Conservation (phyloP, 495 filamentous ascomycete species). For the Aspergillus conjunctus region DNA sequence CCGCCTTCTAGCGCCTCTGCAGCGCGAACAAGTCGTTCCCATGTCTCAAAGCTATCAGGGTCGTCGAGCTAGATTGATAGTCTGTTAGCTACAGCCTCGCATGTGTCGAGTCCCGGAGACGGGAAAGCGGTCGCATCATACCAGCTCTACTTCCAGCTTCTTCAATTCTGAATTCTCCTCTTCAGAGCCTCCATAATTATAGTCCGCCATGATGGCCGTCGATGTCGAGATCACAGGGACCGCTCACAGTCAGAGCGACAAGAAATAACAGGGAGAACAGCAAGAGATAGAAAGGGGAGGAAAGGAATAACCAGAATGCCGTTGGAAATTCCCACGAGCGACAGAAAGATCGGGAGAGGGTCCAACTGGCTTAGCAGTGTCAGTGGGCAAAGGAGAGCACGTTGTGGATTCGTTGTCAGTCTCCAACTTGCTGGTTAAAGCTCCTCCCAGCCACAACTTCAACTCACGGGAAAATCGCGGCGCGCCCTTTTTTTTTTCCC, state of each 20-base stretch:
- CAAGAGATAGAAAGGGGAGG: not conserved
- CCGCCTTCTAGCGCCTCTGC: constrained; percentile 88
- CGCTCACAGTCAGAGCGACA: not conserved
- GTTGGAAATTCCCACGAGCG: not conserved
- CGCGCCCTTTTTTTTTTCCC: constrained; percentile 26
- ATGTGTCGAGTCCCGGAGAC: not conserved
- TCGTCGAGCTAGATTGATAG: constrained; percentile 56
- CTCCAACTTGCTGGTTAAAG: not conserved
- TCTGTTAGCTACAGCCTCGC: constrained; percentile 10
- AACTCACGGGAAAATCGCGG: not conserved
- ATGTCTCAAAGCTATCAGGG: constrained; percentile 89
- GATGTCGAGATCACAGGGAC: constrained; percentile 1
- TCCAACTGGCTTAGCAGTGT: no score
- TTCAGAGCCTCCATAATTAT: constrained; percentile 73
- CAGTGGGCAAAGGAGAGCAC: no score
- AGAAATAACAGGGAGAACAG: not conserved
- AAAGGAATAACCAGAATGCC: not conserved
- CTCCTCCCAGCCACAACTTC: constrained; percentile 15
- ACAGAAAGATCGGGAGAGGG: not conserved
- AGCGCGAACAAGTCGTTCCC: constrained; percentile 87
- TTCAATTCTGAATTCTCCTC: constrained; percentile 85
- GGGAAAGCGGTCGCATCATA: constrained; percentile 38
- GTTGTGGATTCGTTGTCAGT: not conserved
- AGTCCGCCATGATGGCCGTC: constrained; percentile 52
- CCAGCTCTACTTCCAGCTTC: constrained; percentile 76